Evolutionary conservation across 1,284 basidiomycete species (phyloP).

Genomic region (Rhodotorula sp.): DNA sequence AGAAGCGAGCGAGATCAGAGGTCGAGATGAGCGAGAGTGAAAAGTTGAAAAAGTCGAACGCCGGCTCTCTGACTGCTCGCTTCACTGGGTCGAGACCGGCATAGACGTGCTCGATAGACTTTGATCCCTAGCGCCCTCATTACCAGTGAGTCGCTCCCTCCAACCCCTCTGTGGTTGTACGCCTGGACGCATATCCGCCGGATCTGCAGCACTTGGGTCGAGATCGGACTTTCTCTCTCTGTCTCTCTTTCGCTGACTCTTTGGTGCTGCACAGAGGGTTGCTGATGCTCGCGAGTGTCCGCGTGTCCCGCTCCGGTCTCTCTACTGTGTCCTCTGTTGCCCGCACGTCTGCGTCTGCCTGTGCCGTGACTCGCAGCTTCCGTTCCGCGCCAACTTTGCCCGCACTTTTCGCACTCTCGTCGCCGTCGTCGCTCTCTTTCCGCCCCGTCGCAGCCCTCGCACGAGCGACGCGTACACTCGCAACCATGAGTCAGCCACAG

Average conservation of each 20-base stretch:
- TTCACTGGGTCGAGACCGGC: no score
- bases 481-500: slow-evolving; percentile 15
- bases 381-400: not conserved
- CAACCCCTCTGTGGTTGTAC: no score
- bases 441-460: not conserved
- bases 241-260: not conserved
- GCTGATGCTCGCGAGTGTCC: not conserved
- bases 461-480: slow-evolving; percentile 11
- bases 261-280: not conserved
- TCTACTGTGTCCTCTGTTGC: not conserved
- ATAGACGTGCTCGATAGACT: no score
- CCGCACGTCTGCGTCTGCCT: not conserved
- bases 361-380: not conserved
- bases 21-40: no score
- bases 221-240: no score
- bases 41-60: no score
- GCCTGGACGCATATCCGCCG: no score
- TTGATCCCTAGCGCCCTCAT: no score
- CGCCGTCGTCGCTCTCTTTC: not conserved
- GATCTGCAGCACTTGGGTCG: no score
- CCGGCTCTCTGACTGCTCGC: no score
- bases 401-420: not conserved
- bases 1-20: no score
- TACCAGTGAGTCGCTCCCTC: no score
- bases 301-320: not conserved